phyloP scores from a whole-genome alignment of 192 early-diverging fungal species.

The Umbelopsis sp. region DNA sequence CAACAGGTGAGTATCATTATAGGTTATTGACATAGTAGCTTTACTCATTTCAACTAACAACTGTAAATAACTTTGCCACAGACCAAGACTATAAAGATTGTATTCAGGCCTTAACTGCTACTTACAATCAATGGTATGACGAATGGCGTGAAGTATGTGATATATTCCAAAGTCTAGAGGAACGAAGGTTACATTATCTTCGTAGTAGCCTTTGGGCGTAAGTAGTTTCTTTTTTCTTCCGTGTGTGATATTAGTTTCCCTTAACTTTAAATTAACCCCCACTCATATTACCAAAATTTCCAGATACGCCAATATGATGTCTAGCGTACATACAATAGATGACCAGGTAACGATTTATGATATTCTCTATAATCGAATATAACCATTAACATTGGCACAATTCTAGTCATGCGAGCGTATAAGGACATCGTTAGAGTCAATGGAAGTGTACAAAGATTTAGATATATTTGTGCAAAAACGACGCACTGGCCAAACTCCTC shows the following conservation, averaged over 20 bases:
- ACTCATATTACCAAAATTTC: not conserved
- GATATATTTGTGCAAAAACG: slow-evolving; percentile 57
- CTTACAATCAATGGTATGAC: slow-evolving; percentile 49
- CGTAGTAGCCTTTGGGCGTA: slow-evolving; percentile 72
- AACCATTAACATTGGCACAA: not conserved
- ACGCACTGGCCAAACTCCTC: slow-evolving; percentile 59
- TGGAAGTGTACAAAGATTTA: slow-evolving; percentile 69
- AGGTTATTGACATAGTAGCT: no score
- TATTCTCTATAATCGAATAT: not conserved
- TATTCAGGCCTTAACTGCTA: slow-evolving; percentile 35
- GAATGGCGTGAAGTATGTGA: slow-evolving; percentile 54
- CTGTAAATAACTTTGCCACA: slow-evolving; percentile 18
- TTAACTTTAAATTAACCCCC: not conserved
- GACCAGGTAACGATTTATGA: slow-evolving; percentile 52
- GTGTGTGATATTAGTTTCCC: not conserved
- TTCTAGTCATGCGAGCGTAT: slow-evolving; percentile 68
- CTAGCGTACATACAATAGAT: slow-evolving; percentile 64
- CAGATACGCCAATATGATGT: slow-evolving; percentile 67
- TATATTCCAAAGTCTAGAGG: slow-evolving; percentile 65
- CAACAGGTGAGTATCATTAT: not conserved
- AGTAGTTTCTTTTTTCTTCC: not conserved
- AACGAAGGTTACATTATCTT: slow-evolving; percentile 68
- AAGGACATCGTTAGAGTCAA: slow-evolving; percentile 62
- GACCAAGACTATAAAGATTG: slow-evolving; percentile 52
- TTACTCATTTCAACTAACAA: no score